Evolutionary conservation across 768 basidiomycete species (phyloP), one percentile per base, ranked within the genome.

Genomic region (Mycena crocata): DNA sequence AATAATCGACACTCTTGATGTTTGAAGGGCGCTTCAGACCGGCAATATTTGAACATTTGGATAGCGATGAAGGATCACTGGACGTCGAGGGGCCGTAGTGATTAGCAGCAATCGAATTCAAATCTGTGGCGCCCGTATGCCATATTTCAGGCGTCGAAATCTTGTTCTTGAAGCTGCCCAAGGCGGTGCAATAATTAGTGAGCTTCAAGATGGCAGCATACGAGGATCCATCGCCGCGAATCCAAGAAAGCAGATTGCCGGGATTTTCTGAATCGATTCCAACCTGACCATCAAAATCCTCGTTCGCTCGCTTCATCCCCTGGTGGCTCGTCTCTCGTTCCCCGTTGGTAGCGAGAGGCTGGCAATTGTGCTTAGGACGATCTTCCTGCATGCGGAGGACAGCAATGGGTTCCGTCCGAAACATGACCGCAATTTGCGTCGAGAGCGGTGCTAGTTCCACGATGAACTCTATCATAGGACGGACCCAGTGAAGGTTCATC

Each of bases 11-110:
- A 2, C 9, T 37, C n/a, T 63, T 64, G 21, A 64, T n/a, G 24
- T 68, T 50, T 7, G 62, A 31, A 1, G 67, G 67, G 1, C 66
- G 51, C 32, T 72, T 57, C 17, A 76, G 40, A 0, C 45, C 59
- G 10, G 56, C 57, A 1, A 28, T 24, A 17, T 35, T 37, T 2
- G 61, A 54, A n/a, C 26, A 17, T 35, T 55, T 57, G 15, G 70
- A 71, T 1, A 71, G 58, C 3, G 70, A 68, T 0, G 70, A 71
- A 1, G 70, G 70, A 45, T 71, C 62, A 0, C 15, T 9, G 5
- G 60, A 70, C 0, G 69, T 26, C 5, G 66, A 55, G 0, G 55
- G 66, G 2, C 69, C 69, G 58, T 67, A 68, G 44, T 71, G 69
- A 34, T 71, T 71, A 7, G 15, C 30, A 0, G 66, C 56, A 1